Conservation (phyloP, 2,329 filamentous ascomycete genomes). For the Dryadomyces quercivorus region DNA sequence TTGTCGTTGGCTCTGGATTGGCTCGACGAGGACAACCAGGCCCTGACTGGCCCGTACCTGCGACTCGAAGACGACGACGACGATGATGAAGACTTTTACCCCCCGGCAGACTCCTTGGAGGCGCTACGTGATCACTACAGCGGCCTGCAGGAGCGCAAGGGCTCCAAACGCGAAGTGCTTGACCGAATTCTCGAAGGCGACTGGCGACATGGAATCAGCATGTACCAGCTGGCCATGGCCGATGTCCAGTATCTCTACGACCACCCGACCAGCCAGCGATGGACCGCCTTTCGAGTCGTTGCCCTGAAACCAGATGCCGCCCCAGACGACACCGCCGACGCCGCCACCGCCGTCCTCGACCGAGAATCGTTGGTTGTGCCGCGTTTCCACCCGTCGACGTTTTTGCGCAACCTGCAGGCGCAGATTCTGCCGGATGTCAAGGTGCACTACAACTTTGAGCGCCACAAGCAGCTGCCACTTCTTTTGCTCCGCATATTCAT, state of each 20-base stretch:
- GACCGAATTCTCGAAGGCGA: constrained; percentile 56
- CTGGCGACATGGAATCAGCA: constrained; percentile 50
- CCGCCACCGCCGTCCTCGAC: constrained; percentile 28
- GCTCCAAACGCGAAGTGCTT: constrained; percentile 50
- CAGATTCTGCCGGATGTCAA: constrained; percentile 70
- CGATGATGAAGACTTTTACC: constrained; percentile 52
- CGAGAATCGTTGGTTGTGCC: constrained; percentile 41
- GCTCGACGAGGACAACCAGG: constrained; percentile 56
- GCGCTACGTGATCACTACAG: constrained; percentile 55
- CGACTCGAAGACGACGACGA: constrained; percentile 24
- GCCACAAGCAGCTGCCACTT: constrained; percentile 56
- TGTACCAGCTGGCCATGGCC: constrained; percentile 59
- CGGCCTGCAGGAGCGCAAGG: constrained; percentile 45
- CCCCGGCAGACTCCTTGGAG: constrained; percentile 50
- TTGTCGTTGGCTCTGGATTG: constrained; percentile 63
- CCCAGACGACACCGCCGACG: neutral
- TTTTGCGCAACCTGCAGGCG: constrained; percentile 61
- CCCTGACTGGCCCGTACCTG: constrained; percentile 48
- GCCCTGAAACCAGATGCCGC: constrained; percentile 29
- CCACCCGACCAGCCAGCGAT: constrained; percentile 50
- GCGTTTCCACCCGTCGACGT: constrained; percentile 69
- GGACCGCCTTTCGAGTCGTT: constrained; percentile 49
- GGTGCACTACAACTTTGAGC: constrained; percentile 69
- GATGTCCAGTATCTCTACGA: constrained; percentile 55
- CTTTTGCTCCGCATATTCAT: constrained; percentile 69